Evolutionary conservation across 2,329 filamentous ascomycete genomes (phyloP), one percentile per base, ranked within the genome.

Genomic region (Nothophoma quercina): DNA sequence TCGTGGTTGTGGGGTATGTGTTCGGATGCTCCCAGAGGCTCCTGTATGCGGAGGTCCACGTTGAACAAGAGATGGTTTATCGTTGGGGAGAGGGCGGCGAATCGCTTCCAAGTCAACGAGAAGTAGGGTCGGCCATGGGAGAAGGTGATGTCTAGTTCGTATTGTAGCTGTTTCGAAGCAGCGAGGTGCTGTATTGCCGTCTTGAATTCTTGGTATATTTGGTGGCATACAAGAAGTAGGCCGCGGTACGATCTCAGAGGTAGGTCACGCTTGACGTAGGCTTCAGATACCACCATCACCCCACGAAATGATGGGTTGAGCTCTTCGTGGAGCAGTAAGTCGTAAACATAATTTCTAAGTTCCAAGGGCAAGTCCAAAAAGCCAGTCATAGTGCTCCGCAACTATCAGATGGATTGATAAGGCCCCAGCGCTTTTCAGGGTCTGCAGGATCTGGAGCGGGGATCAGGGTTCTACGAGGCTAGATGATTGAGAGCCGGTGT

Each of bases 71-170:
- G 52, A 19, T 67, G 59, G 26, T 70, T 70, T 25, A 71, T 62
- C 2, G 61, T 63, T 8, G 65, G 58, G 25, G 65, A 70, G 16
- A 71, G 51, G 12, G 58, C 66, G 15, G 67, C 59, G 43, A 71
- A 68, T 10, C 51, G 59, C 22, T 64, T 48, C 68, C 68, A 71
- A 5, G 61, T 65, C 18, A 71, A 42, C 5, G 64, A 67, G 18
- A 70, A 71, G 51, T 64, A 71, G 2, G 68, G 68, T n/a, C 67
- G 63, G n/a, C 68, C 68, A 41, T 71, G 67, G 4, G 64, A 69
- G 44, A 71, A 70, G 0, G 61, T 63, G 7, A 69, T 61, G 35
- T 65, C 58, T 36, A 70, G 40, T 52, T 67, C 63, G 48, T 71
- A 71, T 5, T 52, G 38, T 0, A 71, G 40, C 21, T 62, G 54